Conservation (phyloP, 228 moss, liverwort and hornwort species). For the Sphagnum fallax region DNA sequence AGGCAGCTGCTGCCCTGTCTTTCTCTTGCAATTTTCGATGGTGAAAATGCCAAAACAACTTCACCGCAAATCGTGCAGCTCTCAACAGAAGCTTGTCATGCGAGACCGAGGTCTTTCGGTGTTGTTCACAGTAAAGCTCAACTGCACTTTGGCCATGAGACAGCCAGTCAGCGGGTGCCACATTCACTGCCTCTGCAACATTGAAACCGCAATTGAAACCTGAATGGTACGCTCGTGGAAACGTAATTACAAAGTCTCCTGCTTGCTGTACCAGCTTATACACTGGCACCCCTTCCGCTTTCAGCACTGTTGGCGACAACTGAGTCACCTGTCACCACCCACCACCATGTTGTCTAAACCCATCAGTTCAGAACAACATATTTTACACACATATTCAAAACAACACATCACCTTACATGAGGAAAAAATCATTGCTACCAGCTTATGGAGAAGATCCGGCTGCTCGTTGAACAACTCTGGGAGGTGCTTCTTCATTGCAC, state of each 20-base stretch:
- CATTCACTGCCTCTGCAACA: conserved; percentile 61
- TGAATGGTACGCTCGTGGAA: conserved; percentile 56
- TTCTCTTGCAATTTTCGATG: conserved; percentile 1
- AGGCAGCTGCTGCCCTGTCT: background rate
- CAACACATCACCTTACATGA: too few relatives aligned
- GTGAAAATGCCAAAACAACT: conserved; percentile 44
- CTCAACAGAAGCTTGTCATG: conserved; percentile 53
- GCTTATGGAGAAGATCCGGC: conserved; percentile 90
- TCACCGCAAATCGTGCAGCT: conserved; percentile 42
- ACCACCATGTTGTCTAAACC: too few relatives aligned
- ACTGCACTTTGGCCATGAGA: conserved; percentile 57
- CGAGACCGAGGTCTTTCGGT: conserved; percentile 52
- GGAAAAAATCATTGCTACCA: conserved; percentile 35
- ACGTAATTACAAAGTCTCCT: conserved; percentile 55
- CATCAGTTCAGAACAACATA: too few relatives aligned
- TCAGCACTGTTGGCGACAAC: conserved; percentile 53
- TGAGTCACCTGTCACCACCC: conserved; percentile 35
- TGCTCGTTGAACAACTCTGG: conserved; percentile 94
- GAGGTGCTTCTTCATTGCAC: conserved; percentile 79
- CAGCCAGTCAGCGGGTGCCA: conserved; percentile 63
- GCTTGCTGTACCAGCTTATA: conserved; percentile 44
- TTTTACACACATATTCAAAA: too few relatives aligned
- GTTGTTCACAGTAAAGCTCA: conserved; percentile 38
- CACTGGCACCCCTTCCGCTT: conserved; percentile 51
- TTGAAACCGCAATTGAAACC: conserved; percentile 60